Evolutionary conservation across 2,329 filamentous ascomycete species (phyloP), one percentile per base, ranked within the genome.

Genomic region (Cucurbitaria berberidis): DNA sequence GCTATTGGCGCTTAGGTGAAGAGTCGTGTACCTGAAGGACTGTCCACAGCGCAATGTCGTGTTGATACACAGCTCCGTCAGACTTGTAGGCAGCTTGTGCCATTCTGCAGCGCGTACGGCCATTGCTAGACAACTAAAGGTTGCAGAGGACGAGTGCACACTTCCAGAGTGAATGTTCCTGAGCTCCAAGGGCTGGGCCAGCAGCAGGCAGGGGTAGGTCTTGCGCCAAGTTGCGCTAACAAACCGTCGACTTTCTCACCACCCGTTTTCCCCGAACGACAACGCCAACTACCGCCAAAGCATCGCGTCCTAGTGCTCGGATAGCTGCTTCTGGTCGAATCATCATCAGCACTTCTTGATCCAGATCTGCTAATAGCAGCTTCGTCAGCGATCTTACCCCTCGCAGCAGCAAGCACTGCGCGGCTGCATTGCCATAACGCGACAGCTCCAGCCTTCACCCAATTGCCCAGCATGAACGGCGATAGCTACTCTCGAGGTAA

Each of bases 11-110:
- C 13, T 11, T 3, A n/a, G 13, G 22, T 22, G 11, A 44, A 13
- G 7, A 26, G 8, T 9, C 29, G 4, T 34, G 53, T 74, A 86
- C 84, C 86, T 79, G 64, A 99, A 99, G 0, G 93, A 96, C 74
- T 99, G 95, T 3, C 95, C 95, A 73, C 95, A 99, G 57, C 93
- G 88, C 29, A 99, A 80, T 0, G 92, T 96, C 0, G 93, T 99
- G 67, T 96, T 91, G 62, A 99, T 92, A 73, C 91, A 97, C 3
- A 99, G 84, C 72, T 99, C 95, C 3, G 87, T 85, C 29, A 96
- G 78, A 55, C 82, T 89, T 35, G 97, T 80, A 21, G 95, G 92
- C 63, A 99, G 78, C 78, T 90, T 96, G 60, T 86, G 86, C 95
- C 95, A 99, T 72, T 91, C 89, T 15, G 87, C 82, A n/a, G 86